Conservation (phyloP, 345 rosid genomes). For the Citrus maxima region DNA sequence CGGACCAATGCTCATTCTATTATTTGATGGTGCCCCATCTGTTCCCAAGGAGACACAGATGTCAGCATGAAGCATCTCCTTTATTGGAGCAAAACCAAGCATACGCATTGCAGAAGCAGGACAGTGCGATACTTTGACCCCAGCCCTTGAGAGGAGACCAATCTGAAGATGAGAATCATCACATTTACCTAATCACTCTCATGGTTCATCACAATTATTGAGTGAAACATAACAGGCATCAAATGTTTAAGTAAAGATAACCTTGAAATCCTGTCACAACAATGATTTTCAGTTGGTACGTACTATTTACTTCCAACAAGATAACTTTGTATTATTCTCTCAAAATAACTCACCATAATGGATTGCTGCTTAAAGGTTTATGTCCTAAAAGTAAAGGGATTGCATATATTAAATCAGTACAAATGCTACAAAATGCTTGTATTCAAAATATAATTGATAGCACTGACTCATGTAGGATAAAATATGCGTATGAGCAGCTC, state of each 20-base stretch:
- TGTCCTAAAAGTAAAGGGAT: background rate
- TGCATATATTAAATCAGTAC: background rate
- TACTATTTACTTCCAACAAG: background rate
- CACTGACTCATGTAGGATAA: background rate
- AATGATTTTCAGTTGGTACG: background rate
- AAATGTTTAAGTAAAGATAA: background rate
- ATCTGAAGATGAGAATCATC: slow-evolving; percentile 34
- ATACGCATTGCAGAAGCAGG: slow-evolving; percentile 74
- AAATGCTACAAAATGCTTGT: background rate
- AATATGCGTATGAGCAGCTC: background rate
- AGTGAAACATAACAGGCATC: background rate
- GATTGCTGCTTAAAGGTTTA: background rate
- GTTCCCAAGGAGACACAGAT: slow-evolving; percentile 68
- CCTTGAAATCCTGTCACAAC: background rate
- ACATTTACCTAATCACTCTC: background rate
- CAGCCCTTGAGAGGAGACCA: slow-evolving; percentile 53
- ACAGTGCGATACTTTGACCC: slow-evolving; percentile 73
- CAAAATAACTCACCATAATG: background rate
- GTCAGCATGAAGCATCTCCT: slow-evolving; percentile 63
- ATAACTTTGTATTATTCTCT: background rate
- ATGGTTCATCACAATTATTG: slow-evolving; percentile 1
- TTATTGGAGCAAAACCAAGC: slow-evolving; percentile 73
- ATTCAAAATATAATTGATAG: background rate
- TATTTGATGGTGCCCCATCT: slow-evolving; percentile 84
- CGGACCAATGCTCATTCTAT: slow-evolving; percentile 77